Percentiles rank a stretch among this genome's conserved stretches.
Evolutionary conservation across 257 asterid species (phyloP).

Genomic region (Nicotiana otophora): DNA sequence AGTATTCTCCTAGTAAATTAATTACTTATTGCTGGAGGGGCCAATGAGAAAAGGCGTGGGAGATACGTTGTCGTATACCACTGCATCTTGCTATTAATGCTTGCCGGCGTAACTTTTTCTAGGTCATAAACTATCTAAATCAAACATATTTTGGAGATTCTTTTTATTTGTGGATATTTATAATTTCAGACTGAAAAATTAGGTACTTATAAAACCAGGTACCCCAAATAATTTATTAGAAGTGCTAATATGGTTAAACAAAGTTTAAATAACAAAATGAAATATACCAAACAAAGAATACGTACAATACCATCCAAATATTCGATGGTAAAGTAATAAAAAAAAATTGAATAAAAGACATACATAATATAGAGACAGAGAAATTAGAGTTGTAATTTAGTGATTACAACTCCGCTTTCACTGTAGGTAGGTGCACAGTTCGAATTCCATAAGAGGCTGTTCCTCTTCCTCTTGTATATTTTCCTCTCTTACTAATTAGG

Average conservation of each 20-base stretch:
- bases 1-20: neutral
- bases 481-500: too few species aligned
- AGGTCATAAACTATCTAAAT: neutral
- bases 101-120: neutral
- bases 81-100: neutral
- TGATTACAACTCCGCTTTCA: too few species aligned
- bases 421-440: too few species aligned
- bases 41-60: neutral
- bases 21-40: neutral
- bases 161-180: neutral
- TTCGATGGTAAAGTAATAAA: too few species aligned
- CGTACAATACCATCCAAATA: neutral
- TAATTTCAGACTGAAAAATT: neutral
- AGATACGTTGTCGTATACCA: neutral
- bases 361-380: too few species aligned
- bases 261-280: neutral
- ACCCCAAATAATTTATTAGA: neutral
- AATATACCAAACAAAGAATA: neutral
- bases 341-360: too few species aligned
- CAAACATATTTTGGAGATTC: neutral
- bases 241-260: neutral
- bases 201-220: neutral
- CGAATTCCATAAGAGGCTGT: too few species aligned
- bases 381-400: too few species aligned
- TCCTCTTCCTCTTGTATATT: too few species aligned